A percentile compares a stretch with the other conserved stretches of the same genome.
Evolutionary conservation across 345 rosid species (phyloP).

Genomic region (Salix purpurea): DNA sequence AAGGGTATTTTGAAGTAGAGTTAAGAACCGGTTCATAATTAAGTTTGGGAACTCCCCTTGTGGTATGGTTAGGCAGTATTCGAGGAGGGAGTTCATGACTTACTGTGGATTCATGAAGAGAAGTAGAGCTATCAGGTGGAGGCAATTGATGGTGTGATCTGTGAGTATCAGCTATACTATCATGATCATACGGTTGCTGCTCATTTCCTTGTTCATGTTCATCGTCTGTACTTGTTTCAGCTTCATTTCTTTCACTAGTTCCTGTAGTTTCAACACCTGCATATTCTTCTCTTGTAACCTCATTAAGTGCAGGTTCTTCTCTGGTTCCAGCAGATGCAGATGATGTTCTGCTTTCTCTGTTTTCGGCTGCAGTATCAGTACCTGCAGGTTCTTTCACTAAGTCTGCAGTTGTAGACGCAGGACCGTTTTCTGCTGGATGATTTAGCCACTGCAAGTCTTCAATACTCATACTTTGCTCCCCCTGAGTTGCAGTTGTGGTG

Average conservation of each 20-base stretch:
- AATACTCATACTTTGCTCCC: no score
- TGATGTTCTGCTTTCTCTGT: no score
- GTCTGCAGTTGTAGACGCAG: no score
- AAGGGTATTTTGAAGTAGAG: not conserved
- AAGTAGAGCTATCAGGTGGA: not conserved
- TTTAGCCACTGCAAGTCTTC: not conserved
- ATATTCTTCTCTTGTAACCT: no score
- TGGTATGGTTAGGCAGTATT: not conserved
- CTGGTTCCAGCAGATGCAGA: no score
- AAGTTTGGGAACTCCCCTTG: not conserved
- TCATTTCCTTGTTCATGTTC: not conserved
- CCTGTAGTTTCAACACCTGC: no score
- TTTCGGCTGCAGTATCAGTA: no score
- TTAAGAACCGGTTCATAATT: not conserved
- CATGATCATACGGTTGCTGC: not conserved
- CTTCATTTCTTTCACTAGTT: no score
- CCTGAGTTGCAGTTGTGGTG: no score
- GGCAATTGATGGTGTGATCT: not conserved
- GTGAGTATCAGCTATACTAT: not conserved
- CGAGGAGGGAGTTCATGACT: not conserved
- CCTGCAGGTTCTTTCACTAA: no score
- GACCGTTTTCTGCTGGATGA: not conserved
- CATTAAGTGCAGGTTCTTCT: no score
- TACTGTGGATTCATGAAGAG: not conserved
- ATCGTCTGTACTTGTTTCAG: no score